phyloP scores from a whole-genome alignment of 2,329 filamentous ascomycete species.

The Neofusicoccum kwambonambiense region DNA sequence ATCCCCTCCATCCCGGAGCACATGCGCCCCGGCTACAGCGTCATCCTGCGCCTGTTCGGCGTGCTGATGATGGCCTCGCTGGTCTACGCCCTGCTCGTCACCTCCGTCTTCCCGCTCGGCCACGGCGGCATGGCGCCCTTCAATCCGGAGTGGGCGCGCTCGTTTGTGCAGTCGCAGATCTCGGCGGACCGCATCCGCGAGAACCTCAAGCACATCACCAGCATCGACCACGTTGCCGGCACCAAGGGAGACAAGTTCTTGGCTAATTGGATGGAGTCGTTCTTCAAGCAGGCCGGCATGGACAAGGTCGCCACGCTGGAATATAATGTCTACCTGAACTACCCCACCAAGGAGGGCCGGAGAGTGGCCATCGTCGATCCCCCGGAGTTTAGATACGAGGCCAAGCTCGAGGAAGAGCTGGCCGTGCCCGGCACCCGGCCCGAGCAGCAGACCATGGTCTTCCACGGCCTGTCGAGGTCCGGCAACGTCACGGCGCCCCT shows the following conservation, averaged over 20 bases:
- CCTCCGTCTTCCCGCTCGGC: constrained; percentile 74
- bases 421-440: constrained; percentile 48
- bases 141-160: constrained; percentile 77
- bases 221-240: constrained; percentile 88
- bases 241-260: constrained; percentile 87
- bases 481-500: constrained; percentile 84
- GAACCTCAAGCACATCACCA: constrained; percentile 73
- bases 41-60: constrained; percentile 72
- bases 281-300: constrained; percentile 70
- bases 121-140: constrained; percentile 69
- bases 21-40: constrained; percentile 57
- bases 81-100: constrained; percentile 82
- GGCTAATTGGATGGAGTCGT: constrained; percentile 77
- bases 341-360: constrained; percentile 73
- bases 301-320: constrained; percentile 75
- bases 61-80: constrained; percentile 73
- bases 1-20: constrained; percentile 47
- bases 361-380: constrained; percentile 76
- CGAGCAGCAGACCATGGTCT: constrained; percentile 66
- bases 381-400: constrained; percentile 70
- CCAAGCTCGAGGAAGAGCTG: constrained; percentile 77
- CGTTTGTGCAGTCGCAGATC: constrained; percentile 71
- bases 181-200: constrained; percentile 63
- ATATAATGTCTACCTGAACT: constrained; percentile 82
- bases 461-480: constrained; percentile 84